phyloP scores from a whole-genome alignment of 2,329 filamentous ascomycete genomes.

The Xylaria sp. region DNA sequence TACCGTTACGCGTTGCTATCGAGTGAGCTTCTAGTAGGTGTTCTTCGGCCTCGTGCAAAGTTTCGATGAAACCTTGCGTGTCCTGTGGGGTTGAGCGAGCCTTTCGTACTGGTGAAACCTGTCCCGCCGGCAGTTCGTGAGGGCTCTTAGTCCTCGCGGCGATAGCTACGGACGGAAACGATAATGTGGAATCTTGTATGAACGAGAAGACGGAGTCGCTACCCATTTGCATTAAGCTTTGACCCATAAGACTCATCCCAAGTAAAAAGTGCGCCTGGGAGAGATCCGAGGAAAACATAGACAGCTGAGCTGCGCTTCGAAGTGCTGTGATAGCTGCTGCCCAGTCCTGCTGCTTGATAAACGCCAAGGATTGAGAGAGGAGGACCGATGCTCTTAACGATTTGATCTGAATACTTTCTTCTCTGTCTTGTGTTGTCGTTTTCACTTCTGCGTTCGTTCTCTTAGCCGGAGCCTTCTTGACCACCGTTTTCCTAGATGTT shows the following conservation, averaged over 20 bases:
- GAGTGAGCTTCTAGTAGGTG: constrained; percentile 72
- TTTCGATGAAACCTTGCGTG: constrained; percentile 65
- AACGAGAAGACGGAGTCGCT: constrained; percentile 88
- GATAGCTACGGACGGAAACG: constrained; percentile 75
- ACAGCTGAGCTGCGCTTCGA: constrained; percentile 59
- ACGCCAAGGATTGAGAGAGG: constrained; percentile 57
- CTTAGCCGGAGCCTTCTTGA: constrained; percentile 46
- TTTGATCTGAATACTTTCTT: constrained; percentile 51
- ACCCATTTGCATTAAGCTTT: constrained; percentile 78
- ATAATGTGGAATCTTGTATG: constrained; percentile 91
- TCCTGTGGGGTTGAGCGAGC: constrained; percentile 43
- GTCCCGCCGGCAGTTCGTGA: constrained; percentile 53
- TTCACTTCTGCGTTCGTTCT: constrained; percentile 41
- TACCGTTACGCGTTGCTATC: constrained; percentile 62
- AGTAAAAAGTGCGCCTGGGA: constrained; percentile 68
- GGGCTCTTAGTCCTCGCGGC: constrained; percentile 53
- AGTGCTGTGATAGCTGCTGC: constrained; percentile 67
- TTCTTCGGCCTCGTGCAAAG: constrained; percentile 73
- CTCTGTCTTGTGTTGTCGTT: constrained; percentile 26
- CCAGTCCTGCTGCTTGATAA: constrained; percentile 66
- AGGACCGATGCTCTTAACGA: constrained; percentile 55
- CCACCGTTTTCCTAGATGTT: constrained; percentile 28
- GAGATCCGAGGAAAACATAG: constrained; percentile 55
- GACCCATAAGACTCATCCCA: constrained; percentile 74
- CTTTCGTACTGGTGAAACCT: constrained; percentile 52